Percentiles rank a stretch among this genome's conserved stretches.
Conservation (phyloP, 768 basidiomycete species). For the Rhizopogon sp. region DNA sequence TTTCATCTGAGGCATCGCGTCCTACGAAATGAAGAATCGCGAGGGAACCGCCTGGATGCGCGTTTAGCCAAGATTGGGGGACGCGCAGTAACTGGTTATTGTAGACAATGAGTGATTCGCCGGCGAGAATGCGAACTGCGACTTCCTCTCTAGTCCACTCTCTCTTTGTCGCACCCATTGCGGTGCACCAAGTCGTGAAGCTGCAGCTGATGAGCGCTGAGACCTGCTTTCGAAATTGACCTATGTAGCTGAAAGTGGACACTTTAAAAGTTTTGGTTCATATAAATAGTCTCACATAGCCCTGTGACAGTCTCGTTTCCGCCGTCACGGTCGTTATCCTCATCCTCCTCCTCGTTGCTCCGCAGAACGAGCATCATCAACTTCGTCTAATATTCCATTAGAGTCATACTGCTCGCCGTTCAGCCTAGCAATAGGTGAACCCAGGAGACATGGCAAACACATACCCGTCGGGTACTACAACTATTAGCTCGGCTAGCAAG, state of each 20-base stretch:
- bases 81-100: constrained; percentile 58
- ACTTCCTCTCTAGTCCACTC: constrained; percentile 51
- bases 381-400: neutral
- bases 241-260: neutral
- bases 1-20: constrained; percentile 91
- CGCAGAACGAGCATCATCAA: neutral
- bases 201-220: neutral
- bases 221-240: neutral
- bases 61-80: constrained; percentile 69
- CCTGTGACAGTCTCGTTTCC: constrained; percentile 2
- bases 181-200: neutral
- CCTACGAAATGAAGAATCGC: constrained; percentile 94
- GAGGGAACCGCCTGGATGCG: constrained; percentile 87
- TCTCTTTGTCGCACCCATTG: constrained; percentile 27
- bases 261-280: neutral
- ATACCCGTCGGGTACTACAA: constrained; percentile 2
- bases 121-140: constrained; percentile 66
- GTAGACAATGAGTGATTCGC: constrained; percentile 75
- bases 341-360: constrained; percentile 5
- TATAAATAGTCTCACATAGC: neutral
- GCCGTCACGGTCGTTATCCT: constrained; percentile 3
- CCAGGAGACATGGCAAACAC: constrained; percentile 13
- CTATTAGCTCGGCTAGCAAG: constrained; percentile 18
- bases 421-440: constrained; percentile 22
- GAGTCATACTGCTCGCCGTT: neutral